A percentile compares a stretch with the other conserved stretches of the same genome.
Conservation (phyloP, 2,329 filamentous ascomycete species). For the Coniochaeta hoffmannii region DNA sequence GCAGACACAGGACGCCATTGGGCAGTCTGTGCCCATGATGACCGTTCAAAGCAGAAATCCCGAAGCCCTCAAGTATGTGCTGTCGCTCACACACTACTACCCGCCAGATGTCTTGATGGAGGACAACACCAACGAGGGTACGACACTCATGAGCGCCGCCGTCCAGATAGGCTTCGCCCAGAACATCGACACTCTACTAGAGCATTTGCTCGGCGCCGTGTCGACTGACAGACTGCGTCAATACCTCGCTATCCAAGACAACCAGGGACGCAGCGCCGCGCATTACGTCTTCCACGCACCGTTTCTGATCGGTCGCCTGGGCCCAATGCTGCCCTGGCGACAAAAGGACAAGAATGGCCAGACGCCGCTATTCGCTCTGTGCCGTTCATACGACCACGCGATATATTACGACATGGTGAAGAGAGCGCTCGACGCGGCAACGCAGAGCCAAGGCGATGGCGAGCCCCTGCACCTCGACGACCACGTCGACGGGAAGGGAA, state of each 20-base stretch:
- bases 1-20: constrained; percentile 61
- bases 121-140: constrained; percentile 84
- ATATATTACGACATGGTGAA: constrained; percentile 85
- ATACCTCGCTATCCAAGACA: constrained; percentile 73
- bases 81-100: constrained; percentile 72
- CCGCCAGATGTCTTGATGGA: constrained; percentile 63
- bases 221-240: constrained; percentile 46
- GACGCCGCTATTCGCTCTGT: constrained; percentile 93
- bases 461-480: constrained; percentile 83
- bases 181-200: constrained; percentile 67
- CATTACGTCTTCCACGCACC: constrained; percentile 95
- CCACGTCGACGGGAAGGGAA: constrained; percentile 87
- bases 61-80: constrained; percentile 68
- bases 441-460: constrained; percentile 65
- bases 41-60: constrained; percentile 66
- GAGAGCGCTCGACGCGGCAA: constrained; percentile 68
- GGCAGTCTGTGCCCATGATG: constrained; percentile 87
- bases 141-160: constrained; percentile 81
- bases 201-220: constrained; percentile 53
- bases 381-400: constrained; percentile 88
- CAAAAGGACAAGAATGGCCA: constrained; percentile 94
- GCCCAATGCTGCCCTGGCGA: constrained; percentile 75
- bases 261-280: constrained; percentile 79
- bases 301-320: constrained; percentile 68
- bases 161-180: constrained; percentile 75